phyloP scores from a whole-genome alignment of 108 stramenopile genomes.

The Bacterosira constricta region DNA sequence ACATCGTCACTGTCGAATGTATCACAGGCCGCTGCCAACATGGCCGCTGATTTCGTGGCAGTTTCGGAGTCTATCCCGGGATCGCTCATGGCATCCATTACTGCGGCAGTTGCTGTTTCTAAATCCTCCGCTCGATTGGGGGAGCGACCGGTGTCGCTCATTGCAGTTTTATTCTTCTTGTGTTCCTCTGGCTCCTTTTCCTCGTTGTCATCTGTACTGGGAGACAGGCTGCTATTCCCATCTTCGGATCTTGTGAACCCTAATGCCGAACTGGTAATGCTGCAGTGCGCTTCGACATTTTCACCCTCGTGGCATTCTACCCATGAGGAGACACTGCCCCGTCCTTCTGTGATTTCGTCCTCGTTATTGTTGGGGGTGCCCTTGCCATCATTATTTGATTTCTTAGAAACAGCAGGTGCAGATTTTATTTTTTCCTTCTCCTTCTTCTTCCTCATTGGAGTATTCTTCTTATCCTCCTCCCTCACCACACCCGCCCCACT shows the following conservation, averaged over 20 bases:
- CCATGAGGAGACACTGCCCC: not conserved
- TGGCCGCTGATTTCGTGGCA: not conserved
- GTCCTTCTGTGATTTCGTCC: too few relatives aligned
- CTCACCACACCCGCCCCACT: not conserved
- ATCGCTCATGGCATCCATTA: not conserved
- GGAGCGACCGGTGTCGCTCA: not conserved
- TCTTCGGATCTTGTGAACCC: too few relatives aligned
- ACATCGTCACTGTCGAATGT: not conserved
- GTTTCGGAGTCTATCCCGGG: not conserved
- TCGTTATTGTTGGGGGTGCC: not conserved
- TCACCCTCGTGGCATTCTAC: conserved; percentile 16
- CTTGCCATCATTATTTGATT: not conserved
- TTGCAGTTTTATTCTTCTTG: not conserved
- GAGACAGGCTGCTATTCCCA: not conserved
- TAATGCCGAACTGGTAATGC: not conserved
- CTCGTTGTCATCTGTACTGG: not conserved
- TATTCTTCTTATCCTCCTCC: not conserved
- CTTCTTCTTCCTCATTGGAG: not conserved
- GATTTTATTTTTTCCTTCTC: not conserved
- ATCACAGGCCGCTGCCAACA: not conserved
- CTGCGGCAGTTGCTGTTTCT: not conserved
- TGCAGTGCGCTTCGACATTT: conserved; percentile 1
- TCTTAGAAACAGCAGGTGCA: not conserved
- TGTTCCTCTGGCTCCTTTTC: not conserved
- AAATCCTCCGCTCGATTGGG: not conserved